Percentiles rank a stretch among this genome's conserved stretches.
Evolutionary conservation across 768 basidiomycete species (phyloP).

Genomic region (Hygrophorus pudorinus): DNA sequence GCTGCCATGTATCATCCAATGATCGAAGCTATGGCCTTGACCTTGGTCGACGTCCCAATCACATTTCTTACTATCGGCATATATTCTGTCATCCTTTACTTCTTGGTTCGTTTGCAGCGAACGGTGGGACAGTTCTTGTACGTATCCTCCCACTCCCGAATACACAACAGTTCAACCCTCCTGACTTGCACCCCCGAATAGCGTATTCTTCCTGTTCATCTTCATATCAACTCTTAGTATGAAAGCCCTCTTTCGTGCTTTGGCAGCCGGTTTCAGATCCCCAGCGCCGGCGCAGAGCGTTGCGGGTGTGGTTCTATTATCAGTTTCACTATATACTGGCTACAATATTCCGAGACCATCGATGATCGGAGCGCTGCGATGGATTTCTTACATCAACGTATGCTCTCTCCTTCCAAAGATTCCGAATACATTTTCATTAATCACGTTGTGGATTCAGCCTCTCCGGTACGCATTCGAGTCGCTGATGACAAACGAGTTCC

Average conservation of each 20-base stretch:
- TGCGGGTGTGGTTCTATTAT: constrained; percentile 35
- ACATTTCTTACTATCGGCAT: constrained; percentile 35
- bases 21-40: constrained; percentile 41
- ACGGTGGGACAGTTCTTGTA: too few species aligned
- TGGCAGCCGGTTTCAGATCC: constrained; percentile 49
- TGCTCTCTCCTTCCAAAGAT: constrained; percentile 9
- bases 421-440: too few species aligned
- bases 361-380: too few species aligned
- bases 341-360: too few species aligned
- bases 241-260: constrained; percentile 65
- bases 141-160: too few species aligned
- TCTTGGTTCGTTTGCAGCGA: constrained; percentile 47
- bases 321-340: too few species aligned
- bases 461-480: constrained; percentile 66
- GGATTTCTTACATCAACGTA: constrained; percentile 59
- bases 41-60: too few species aligned
- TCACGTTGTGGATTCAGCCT: too few species aligned
- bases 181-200: too few species aligned
- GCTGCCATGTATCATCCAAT: constrained; percentile 57
- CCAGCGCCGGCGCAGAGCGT: constrained; percentile 56
- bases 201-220: too few species aligned
- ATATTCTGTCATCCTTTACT: constrained; percentile 48
- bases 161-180: too few species aligned
- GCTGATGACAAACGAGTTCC: constrained; percentile 68
- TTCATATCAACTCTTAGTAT: too few species aligned